These are phyloP conservation scores for Leccinum obscurum DNA, from an alignment of 768 basidiomycete species.

Conservation along the genomic window DNA sequence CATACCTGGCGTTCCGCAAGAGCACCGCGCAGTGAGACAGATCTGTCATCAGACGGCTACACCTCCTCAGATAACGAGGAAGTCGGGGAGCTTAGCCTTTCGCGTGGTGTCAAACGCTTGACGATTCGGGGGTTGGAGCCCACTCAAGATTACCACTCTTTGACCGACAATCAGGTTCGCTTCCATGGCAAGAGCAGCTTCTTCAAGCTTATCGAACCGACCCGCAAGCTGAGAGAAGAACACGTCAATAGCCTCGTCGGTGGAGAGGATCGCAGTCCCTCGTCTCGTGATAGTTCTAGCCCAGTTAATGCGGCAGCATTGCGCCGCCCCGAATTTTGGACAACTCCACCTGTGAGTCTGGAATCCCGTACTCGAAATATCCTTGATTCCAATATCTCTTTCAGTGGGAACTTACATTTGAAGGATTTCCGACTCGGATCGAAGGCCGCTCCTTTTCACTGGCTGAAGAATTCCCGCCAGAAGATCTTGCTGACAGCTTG, in stretches of 20 bases:
- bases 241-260: slow-evolving; percentile 42
- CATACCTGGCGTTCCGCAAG: slow-evolving; percentile 18
- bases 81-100: slow-evolving; percentile 40
- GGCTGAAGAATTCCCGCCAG: slow-evolving; percentile 56
- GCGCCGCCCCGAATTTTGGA: slow-evolving; percentile 56
- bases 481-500: slow-evolving; percentile 56
- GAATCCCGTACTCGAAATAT: background rate
- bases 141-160: slow-evolving; percentile 33
- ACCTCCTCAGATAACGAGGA: slow-evolving; percentile 39
- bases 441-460: slow-evolving; percentile 35
- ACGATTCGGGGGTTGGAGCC: slow-evolving; percentile 39
- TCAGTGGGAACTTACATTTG: slow-evolving; percentile 63
- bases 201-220: slow-evolving; percentile 53
- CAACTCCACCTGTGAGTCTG: slow-evolving; percentile 50
- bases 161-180: slow-evolving; percentile 43
- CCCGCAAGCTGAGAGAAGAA: slow-evolving; percentile 52
- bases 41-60: slow-evolving; percentile 28
- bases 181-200: slow-evolving; percentile 67
- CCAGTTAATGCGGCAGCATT: slow-evolving; percentile 22
- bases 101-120: slow-evolving; percentile 39
- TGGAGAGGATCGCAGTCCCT: slow-evolving; percentile 16
- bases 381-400: background rate
- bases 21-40: slow-evolving; percentile 28
- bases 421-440: slow-evolving; percentile 39
- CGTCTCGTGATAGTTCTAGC: slow-evolving; percentile 21